phyloP scores from a whole-genome alignment of 2,329 filamentous ascomycete species.

The Colletotrichum tofieldiae region DNA sequence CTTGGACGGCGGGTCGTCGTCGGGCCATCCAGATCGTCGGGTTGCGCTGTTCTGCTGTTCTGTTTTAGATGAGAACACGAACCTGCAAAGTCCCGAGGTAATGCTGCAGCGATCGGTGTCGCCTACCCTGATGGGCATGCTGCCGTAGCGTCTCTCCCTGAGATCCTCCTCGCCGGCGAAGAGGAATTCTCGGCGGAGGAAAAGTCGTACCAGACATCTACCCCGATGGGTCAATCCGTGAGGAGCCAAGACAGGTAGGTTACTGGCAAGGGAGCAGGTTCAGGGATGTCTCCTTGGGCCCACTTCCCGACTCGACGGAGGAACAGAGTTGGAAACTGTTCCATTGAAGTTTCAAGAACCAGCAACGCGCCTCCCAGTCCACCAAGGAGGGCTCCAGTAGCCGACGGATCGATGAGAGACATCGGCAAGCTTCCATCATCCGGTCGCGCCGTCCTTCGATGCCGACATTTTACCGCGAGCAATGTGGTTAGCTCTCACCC shows the following conservation, averaged over 20 bases:
- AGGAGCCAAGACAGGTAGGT: slow-evolving; percentile 29
- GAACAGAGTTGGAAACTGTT: slow-evolving; percentile 40
- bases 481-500: neutral
- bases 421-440: slow-evolving; percentile 37
- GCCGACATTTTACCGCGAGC: slow-evolving; percentile 24
- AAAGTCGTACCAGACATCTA: slow-evolving; percentile 36
- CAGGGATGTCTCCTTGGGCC: slow-evolving; percentile 35
- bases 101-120: slow-evolving; percentile 4
- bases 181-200: slow-evolving; percentile 30
- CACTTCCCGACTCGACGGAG: slow-evolving; percentile 35
- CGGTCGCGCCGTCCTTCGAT: slow-evolving; percentile 5
- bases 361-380: slow-evolving; percentile 22
- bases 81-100: neutral
- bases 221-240: slow-evolving; percentile 22
- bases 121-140: slow-evolving; percentile 12
- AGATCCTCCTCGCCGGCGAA: slow-evolving; percentile 5
- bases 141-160: slow-evolving; percentile 8
- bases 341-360: slow-evolving; percentile 43
- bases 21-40: slow-evolving; percentile 33
- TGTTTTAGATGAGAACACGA: slow-evolving; percentile 26
- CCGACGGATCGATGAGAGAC: slow-evolving; percentile 15
- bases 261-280: slow-evolving; percentile 24
- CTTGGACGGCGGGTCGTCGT: slow-evolving; percentile 1
- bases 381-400: slow-evolving; percentile 12
- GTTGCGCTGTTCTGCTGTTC: slow-evolving; percentile 5